phyloP scores from a whole-genome alignment of 805 yeast genomes.

The Nakazawaea ernobii region DNA sequence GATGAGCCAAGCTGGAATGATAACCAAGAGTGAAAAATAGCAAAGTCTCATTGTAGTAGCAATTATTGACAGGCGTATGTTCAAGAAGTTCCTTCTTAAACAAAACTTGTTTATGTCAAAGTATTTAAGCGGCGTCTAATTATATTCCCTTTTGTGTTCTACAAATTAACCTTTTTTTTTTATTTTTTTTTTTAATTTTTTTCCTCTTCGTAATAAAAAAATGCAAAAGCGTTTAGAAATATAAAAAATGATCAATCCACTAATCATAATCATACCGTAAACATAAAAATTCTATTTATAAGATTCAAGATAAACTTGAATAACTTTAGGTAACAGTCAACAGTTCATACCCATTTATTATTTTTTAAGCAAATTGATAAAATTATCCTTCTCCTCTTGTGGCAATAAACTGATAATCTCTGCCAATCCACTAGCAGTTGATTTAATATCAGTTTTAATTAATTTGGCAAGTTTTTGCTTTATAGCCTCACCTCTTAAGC shows the following conservation, averaged over 20 bases:
- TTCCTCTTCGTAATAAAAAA: neutral
- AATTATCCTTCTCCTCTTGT: constrained; percentile 46
- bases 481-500: constrained; percentile 59
- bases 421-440: constrained; percentile 48
- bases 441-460: constrained; percentile 47
- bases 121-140: too few relatives aligned
- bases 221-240: neutral
- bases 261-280: neutral
- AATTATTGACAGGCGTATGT: too few relatives aligned
- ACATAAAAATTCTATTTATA: too few relatives aligned
- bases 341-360: neutral
- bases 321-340: too few relatives aligned
- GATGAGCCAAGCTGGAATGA: neutral
- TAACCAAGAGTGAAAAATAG: neutral
- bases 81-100: too few relatives aligned
- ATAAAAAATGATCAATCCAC: neutral
- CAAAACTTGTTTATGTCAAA: too few relatives aligned
- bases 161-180: neutral
- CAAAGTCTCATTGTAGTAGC: neutral
- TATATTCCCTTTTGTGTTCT: neutral
- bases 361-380: constrained; percentile 24
- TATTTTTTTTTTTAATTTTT: neutral
- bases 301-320: too few relatives aligned
- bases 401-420: constrained; percentile 49
- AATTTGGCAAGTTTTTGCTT: constrained; percentile 60